Conservation (phyloP, 176 grass and related monocot genomes). For the Paspalum notatum region DNA sequence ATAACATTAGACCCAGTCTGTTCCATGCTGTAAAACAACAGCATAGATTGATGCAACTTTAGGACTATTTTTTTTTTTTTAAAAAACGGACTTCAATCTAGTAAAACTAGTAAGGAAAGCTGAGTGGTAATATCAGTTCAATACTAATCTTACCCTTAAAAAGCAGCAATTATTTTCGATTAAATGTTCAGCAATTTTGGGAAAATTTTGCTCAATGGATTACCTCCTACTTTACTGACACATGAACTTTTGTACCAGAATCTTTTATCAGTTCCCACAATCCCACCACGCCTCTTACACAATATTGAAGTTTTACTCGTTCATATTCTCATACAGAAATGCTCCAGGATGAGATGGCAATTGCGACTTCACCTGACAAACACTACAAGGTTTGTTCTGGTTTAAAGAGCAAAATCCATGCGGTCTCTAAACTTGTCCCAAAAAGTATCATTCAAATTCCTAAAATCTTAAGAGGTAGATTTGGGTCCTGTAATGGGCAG, state of each 20-base stretch:
- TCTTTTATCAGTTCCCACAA: not conserved
- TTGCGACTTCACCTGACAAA: not conserved
- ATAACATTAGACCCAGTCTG: conserved; percentile 31
- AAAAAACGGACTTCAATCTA: not conserved
- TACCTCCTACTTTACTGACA: not conserved
- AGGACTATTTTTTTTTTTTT: too few species aligned
- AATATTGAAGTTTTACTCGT: not conserved
- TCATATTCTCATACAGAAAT: conserved; percentile 3
- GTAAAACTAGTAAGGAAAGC: not conserved
- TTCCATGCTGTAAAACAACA: not conserved
- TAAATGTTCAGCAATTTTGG: conserved; percentile 12
- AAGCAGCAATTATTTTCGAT: not conserved
- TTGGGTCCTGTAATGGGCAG: too few species aligned
- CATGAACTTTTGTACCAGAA: conserved; percentile 1
- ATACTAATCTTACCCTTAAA: not conserved
- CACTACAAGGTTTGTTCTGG: not conserved
- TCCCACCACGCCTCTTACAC: not conserved
- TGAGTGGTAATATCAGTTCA: not conserved
- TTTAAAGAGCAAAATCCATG: not conserved
- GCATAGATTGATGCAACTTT: not conserved
- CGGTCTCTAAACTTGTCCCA: not conserved
- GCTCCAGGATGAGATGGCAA: not conserved
- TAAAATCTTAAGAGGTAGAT: not conserved
- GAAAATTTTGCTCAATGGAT: not conserved
- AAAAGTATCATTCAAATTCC: not conserved